Base-by-base conservation (phyloP, 192 early-diverging fungal genomes). In the Chytriomyces confervae region DNA sequence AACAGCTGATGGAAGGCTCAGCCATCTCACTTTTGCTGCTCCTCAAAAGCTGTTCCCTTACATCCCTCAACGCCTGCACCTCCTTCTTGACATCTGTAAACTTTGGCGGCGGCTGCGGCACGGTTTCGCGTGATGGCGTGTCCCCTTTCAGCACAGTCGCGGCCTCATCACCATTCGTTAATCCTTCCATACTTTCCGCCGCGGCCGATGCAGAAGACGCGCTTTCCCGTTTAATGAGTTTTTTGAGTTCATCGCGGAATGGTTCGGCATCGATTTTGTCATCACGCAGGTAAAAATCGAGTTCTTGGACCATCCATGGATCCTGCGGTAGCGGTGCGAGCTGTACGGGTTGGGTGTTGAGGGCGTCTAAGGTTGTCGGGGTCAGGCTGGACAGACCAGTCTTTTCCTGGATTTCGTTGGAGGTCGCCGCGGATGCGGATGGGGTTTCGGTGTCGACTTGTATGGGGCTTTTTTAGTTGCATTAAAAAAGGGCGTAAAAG, bases 1-100 rank as follows among this genome's bases (percentile, higher is more conserved):
- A 98, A 77, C 91, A 94, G 84, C 95, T 96, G 45, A 98, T 89
- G 20, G 94, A 96, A 13, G 96, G 95, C n/a, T n/a, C n/a, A 7
- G 87, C 84, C n/a, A 96, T 73, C 9, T 86, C 80, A 0, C 49
- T 10, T 8, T 8, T 50, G 23, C n/a, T 51, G 9, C 6, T 27
- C 43, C 48, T 60, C 10, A 13, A 16, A 0, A 94, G 86, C 50
- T 93, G 90, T 62, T 95, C 93, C 72, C 90, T 84, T 9, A 92
- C 75, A 50, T 98, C 94, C 68, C 91, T 89, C 47, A 97, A 81
- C 43, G 80, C 84, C 36, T 93, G 89, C n/a, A 97, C 85, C 76
- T 95, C 91, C 64, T 91, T 85, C 51, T 87, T 89, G 27, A 97
- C 83, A 78, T 98, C 96, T 50, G 86, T 83, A 18, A 95, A 93